Conservation (phyloP, 2,329 filamentous ascomycete species). For the Canariomyces notabilis region DNA sequence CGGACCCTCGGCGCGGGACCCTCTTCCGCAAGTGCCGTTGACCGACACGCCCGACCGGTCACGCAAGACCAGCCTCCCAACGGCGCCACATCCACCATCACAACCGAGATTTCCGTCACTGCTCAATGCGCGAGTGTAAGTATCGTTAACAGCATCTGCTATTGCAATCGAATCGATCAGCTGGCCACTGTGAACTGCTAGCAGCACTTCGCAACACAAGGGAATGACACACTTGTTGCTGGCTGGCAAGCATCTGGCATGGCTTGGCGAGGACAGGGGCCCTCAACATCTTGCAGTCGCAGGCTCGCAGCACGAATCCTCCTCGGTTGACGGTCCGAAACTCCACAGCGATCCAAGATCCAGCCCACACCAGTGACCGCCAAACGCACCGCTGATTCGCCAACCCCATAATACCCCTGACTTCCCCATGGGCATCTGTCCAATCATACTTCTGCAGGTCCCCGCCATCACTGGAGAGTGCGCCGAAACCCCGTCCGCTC, state of each 20-base stretch:
- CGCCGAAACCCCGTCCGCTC: slow-evolving; percentile 24
- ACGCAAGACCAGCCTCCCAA: slow-evolving; percentile 11
- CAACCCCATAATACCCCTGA: neutral
- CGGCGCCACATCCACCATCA: slow-evolving; percentile 8
- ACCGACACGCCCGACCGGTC: slow-evolving; percentile 16
- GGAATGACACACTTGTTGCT: slow-evolving; percentile 4
- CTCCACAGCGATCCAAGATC: slow-evolving; percentile 29
- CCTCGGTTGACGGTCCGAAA: slow-evolving; percentile 29
- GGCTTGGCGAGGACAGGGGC: slow-evolving; percentile 10
- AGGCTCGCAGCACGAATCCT: slow-evolving; percentile 16
- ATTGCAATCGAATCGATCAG: neutral
- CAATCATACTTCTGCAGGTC: slow-evolving; percentile 3
- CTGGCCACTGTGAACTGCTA: neutral
- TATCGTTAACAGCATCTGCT: neutral
- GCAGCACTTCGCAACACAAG: neutral
- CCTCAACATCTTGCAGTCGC: slow-evolving; percentile 16
- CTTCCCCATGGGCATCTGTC: neutral
- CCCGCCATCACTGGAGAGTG: slow-evolving; percentile 19
- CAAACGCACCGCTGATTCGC: slow-evolving; percentile 20
- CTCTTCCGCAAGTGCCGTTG: slow-evolving; percentile 20
- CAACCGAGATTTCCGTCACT: slow-evolving; percentile 8
- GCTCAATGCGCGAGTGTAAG: neutral
- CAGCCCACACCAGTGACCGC: slow-evolving; percentile 17
- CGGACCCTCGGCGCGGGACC: slow-evolving; percentile 18
- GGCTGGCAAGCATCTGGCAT: slow-evolving; percentile 23